Evolutionary conservation across 495 filamentous ascomycete genomes (phyloP).

Genomic region (Penicillium riverlandense): DNA sequence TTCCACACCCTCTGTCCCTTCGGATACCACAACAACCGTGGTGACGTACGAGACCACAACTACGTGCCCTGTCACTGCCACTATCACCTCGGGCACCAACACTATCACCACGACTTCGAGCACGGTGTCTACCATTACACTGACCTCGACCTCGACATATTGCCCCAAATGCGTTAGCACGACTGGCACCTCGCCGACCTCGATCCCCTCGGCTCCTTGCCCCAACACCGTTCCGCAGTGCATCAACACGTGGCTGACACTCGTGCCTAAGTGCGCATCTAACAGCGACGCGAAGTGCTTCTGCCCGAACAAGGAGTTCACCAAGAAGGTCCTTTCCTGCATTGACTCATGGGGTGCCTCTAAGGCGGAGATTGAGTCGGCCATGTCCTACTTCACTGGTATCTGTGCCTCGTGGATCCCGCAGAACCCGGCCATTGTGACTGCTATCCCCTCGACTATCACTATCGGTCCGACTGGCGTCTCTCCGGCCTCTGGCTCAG

Average conservation of each 20-base stretch:
- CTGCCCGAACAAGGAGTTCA: constrained; percentile 73
- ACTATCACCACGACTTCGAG: constrained; percentile 26
- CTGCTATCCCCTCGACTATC: constrained; percentile 56
- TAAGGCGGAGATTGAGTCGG: constrained; percentile 57
- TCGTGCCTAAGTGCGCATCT: constrained; percentile 65
- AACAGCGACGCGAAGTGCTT: constrained; percentile 82
- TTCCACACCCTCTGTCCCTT: constrained; percentile 2
- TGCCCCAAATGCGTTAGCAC: constrained; percentile 27
- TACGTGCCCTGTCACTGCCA: constrained; percentile 26
- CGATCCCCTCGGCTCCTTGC: constrained; percentile 37
- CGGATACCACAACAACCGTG: constrained; percentile 3
- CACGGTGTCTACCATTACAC: constrained; percentile 32
- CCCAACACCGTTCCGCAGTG: constrained; percentile 77
- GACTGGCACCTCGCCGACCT: constrained; percentile 8
- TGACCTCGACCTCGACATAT: constrained; percentile 33
- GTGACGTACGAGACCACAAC: constrained; percentile 16
- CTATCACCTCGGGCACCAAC: constrained; percentile 25
- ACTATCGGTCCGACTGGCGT: constrained; percentile 43
- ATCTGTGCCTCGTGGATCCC: constrained; percentile 74
- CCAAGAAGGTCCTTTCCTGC: constrained; percentile 74
- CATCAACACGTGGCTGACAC: constrained; percentile 82
- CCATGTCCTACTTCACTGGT: constrained; percentile 80
- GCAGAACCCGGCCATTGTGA: constrained; percentile 79
- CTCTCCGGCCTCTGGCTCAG: constrained; percentile 6
- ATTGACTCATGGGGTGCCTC: constrained; percentile 67